Conservation (phyloP, 2,329 filamentous ascomycete species). For the Curvularia spicifera region DNA sequence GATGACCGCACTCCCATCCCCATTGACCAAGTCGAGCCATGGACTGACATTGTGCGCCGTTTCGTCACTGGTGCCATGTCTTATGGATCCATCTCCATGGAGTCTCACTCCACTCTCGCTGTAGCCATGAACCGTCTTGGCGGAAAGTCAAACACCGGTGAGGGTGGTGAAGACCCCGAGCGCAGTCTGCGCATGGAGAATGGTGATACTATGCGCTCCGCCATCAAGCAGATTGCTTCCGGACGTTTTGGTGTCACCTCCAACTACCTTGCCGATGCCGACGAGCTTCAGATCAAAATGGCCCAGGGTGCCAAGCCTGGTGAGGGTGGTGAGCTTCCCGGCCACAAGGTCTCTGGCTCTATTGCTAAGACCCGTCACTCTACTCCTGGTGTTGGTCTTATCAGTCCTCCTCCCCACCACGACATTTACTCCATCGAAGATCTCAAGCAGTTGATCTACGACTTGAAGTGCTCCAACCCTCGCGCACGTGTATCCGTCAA, state of each 20-base stretch:
- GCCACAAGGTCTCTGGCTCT: conserved; percentile 93
- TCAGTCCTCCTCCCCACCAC: conserved; percentile 94
- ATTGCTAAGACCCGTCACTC: conserved; percentile 96
- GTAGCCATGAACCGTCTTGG: conserved; percentile 97
- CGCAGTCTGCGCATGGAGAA: conserved; percentile 85
- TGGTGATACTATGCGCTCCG: conserved; percentile 94
- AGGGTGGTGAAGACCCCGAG: conserved; percentile 95
- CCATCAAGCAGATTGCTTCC: conserved; percentile 96
- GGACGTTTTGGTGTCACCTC: conserved; percentile 96
- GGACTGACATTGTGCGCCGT: conserved; percentile 95
- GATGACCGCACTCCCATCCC: conserved; percentile 84
- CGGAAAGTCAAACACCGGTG: conserved; percentile 96
- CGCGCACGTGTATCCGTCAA: conserved; percentile 93
- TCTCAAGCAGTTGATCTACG: conserved; percentile 96
- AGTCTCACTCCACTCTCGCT: conserved; percentile 93
- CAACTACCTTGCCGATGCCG: conserved; percentile 90
- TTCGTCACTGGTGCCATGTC: conserved; percentile 99
- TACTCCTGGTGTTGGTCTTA: conserved; percentile 92
- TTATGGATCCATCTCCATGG: conserved; percentile 98
- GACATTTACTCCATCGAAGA: conserved; percentile 99
- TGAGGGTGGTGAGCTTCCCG: conserved; percentile 95
- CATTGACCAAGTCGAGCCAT: conserved; percentile 96
- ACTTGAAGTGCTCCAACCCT: conserved; percentile 94
- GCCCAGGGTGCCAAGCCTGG: conserved; percentile 97
- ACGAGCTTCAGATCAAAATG: conserved; percentile 99